Evolutionary conservation across 2,329 filamentous ascomycete species (phyloP).

Genomic region (Pleomassaria siparia): DNA sequence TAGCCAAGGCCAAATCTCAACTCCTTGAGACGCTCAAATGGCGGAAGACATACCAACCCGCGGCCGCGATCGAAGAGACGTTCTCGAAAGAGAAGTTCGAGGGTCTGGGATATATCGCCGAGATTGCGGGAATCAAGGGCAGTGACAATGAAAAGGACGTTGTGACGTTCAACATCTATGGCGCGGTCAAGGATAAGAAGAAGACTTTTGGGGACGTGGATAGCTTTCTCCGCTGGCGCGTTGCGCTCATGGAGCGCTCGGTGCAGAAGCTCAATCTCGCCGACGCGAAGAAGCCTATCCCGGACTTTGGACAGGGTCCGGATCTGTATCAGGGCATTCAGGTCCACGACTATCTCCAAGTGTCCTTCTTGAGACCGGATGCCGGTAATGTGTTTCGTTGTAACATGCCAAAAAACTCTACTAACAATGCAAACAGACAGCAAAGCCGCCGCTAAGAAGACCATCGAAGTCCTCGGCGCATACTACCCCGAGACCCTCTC

Average conservation of each 20-base stretch:
- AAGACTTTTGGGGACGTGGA: slow-evolving; percentile 79
- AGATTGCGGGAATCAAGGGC: slow-evolving; percentile 60
- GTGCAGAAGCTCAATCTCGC: slow-evolving; percentile 72
- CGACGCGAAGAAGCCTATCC: slow-evolving; percentile 69
- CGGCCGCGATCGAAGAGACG: slow-evolving; percentile 60
- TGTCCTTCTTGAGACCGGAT: slow-evolving; percentile 84
- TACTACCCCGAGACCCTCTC: slow-evolving; percentile 88
- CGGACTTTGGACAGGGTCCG: slow-evolving; percentile 62
- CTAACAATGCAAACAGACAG: slow-evolving; percentile 55
- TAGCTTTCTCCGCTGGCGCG: slow-evolving; percentile 87
- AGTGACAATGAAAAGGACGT: slow-evolving; percentile 61
- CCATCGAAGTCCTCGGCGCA: slow-evolving; percentile 76
- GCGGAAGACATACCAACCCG: slow-evolving; percentile 75
- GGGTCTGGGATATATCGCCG: slow-evolving; percentile 78
- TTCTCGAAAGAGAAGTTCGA: slow-evolving; percentile 73
- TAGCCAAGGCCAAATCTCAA: slow-evolving; percentile 74
- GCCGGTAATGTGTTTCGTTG: slow-evolving; percentile 2
- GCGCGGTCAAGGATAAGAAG: slow-evolving; percentile 77
- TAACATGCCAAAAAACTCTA: neutral
- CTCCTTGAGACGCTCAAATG: slow-evolving; percentile 78
- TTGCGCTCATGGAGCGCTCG: slow-evolving; percentile 86
- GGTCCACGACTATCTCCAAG: slow-evolving; percentile 88
- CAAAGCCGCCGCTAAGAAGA: slow-evolving; percentile 75
- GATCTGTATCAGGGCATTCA: slow-evolving; percentile 92
- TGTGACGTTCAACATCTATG: slow-evolving; percentile 93